These are phyloP conservation scores for Aechmea fasciata DNA, from an alignment of 176 grass and related monocot species.

Conservation along the genomic window DNA sequence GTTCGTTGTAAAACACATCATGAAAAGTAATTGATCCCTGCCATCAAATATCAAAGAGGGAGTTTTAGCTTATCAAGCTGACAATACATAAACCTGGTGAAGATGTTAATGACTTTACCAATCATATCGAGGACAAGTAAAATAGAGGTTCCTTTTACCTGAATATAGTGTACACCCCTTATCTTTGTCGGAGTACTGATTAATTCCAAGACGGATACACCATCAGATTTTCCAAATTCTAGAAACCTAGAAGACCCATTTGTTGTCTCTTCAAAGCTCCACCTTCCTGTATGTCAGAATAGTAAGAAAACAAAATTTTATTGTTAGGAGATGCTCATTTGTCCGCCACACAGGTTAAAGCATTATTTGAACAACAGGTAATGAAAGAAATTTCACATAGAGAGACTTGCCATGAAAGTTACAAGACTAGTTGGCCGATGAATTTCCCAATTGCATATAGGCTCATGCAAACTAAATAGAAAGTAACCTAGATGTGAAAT, in stretches of 20 bases:
- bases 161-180: constrained; percentile 94
- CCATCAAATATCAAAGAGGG: constrained; percentile 6
- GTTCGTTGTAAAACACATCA: constrained; percentile 75
- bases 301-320: neutral
- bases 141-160: constrained; percentile 32
- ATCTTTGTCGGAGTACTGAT: constrained; percentile 92
- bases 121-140: constrained; percentile 1
- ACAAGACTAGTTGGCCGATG: too few relatives aligned
- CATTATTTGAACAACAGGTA: too few relatives aligned
- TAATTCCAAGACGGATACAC: constrained; percentile 82
- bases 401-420: neutral
- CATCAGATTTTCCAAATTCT: constrained; percentile 68
- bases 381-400: neutral
- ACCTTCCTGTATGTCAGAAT: constrained; percentile 61
- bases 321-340: neutral
- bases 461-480: too few relatives aligned
- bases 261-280: constrained; percentile 60
- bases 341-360: too few relatives aligned
- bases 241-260: constrained; percentile 89
- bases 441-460: too few relatives aligned
- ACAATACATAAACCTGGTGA: neutral
- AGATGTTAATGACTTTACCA: neutral
- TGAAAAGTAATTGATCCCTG: constrained; percentile 90
- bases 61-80: neutral
- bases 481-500: too few relatives aligned